phyloP scores from a whole-genome alignment of 371 early-diverging fungal species.

The Dinochytrium kinnereticum region DNA sequence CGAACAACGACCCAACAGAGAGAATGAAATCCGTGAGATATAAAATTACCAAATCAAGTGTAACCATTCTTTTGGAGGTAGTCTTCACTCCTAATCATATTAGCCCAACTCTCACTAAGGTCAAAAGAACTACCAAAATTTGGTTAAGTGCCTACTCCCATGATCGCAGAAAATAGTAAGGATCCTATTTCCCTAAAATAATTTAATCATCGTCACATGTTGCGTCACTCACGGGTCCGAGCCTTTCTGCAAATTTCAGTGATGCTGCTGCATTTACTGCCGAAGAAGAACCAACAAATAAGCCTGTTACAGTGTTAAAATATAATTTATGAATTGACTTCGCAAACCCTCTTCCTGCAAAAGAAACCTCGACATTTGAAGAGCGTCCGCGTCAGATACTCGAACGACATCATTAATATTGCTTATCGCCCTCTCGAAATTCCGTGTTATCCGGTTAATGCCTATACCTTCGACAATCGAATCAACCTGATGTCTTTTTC shows the following conservation, averaged over 20 bases:
- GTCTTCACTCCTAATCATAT: too few species aligned
- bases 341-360: conserved; percentile 67
- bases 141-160: neutral
- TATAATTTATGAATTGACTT: neutral
- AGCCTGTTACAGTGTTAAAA: conserved; percentile 36
- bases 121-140: conserved; percentile 7
- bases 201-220: too few species aligned
- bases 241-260: conserved; percentile 54
- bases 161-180: conserved; percentile 10
- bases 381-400: conserved; percentile 89
- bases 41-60: too few species aligned
- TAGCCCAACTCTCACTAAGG: too few species aligned
- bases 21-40: too few species aligned
- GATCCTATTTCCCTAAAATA: neutral
- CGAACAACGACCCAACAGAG: too few species aligned
- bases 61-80: too few species aligned
- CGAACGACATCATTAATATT: conserved; percentile 84
- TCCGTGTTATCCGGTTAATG: conserved; percentile 90
- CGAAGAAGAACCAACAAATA: conserved; percentile 91
- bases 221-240: conserved; percentile 38
- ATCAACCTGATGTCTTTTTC: conserved; percentile 94
- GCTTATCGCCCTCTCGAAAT: conserved; percentile 58
- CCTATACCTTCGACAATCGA: conserved; percentile 97
- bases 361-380: conserved; percentile 88
- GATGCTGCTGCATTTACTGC: conserved; percentile 94